Evolutionary conservation across 139 green algal genomes (phyloP).

Genomic region (Yamagishiella unicocca): DNA sequence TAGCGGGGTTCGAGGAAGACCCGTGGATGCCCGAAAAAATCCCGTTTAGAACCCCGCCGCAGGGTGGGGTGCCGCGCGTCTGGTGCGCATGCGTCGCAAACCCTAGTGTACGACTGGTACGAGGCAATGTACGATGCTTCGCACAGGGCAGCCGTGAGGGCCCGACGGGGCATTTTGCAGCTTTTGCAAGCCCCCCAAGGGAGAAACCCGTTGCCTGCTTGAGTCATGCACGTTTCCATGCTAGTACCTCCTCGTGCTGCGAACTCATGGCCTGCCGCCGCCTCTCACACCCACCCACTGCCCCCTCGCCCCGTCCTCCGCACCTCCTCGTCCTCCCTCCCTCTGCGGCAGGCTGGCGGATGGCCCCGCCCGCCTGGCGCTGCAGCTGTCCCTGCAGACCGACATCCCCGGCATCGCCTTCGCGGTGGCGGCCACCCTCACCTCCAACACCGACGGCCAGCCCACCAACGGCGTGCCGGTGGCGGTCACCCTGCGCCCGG

Average conservation of each 20-base stretch:
- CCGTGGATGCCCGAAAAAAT: too few species aligned
- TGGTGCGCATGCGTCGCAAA: too few species aligned
- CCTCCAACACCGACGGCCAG: constrained; percentile 53
- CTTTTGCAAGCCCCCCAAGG: neutral
- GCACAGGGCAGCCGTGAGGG: too few species aligned
- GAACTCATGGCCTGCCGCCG: neutral
- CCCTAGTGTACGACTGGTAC: too few species aligned
- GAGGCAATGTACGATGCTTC: too few species aligned
- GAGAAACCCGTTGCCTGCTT: neutral
- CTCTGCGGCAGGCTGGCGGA: constrained; percentile 41
- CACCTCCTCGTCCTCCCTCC: neutral
- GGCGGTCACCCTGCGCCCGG: constrained; percentile 28
- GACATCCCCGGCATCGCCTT: constrained; percentile 54
- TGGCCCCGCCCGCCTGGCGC: constrained; percentile 3
- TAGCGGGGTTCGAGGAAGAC: too few species aligned
- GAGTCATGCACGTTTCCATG: neutral
- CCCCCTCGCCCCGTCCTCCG: neutral
- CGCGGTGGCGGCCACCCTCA: constrained; percentile 39
- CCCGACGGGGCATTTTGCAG: neutral
- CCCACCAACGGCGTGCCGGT: constrained; percentile 16
- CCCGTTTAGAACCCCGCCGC: too few species aligned
- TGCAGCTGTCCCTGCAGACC: constrained; percentile 46
- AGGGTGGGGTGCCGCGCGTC: too few species aligned
- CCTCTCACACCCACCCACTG: neutral
- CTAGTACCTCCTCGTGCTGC: neutral